A percentile compares a stretch with the other conserved stretches of the same genome.
phyloP scores from a whole-genome alignment of 805 yeast genomes.

The Suhomyces sp. region DNA sequence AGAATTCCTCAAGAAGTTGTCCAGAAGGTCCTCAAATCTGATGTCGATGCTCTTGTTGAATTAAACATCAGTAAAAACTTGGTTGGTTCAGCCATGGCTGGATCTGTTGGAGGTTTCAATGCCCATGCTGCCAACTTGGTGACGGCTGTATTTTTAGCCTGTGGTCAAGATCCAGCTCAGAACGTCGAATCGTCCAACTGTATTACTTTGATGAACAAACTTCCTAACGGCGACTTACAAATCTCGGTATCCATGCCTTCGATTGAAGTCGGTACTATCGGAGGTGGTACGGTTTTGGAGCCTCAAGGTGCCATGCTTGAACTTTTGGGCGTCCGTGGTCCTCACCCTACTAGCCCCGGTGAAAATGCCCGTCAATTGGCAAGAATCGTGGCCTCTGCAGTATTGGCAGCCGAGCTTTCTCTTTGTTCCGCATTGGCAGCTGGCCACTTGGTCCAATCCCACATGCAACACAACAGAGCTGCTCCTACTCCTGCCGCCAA shows the following conservation, averaged over 20 bases:
- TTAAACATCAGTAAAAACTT: constrained; percentile 85
- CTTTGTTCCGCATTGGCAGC: constrained; percentile 96
- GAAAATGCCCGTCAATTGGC: constrained; percentile 93
- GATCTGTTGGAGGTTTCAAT: constrained; percentile 95
- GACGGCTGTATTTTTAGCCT: constrained; percentile 90
- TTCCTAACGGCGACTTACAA: constrained; percentile 68
- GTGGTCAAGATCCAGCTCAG: constrained; percentile 99
- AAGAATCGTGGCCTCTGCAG: constrained; percentile 87
- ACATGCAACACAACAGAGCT: constrained; percentile 91
- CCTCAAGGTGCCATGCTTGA: constrained; percentile 98
- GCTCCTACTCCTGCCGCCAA: constrained; percentile 40
- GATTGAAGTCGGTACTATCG: constrained; percentile 97
- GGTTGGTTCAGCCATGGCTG: constrained; percentile 98
- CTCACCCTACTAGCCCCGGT: constrained; percentile 92
- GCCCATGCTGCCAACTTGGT: constrained; percentile 98
- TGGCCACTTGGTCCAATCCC: constrained; percentile 96
- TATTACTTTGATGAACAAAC: constrained; percentile 89
- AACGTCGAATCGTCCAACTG: constrained; percentile 97
- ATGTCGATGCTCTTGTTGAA: constrained; percentile 88
- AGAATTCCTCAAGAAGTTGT: constrained; percentile 81
- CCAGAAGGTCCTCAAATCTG: constrained; percentile 78
- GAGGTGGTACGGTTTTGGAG: constrained; percentile 97
- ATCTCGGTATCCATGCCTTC: constrained; percentile 99
- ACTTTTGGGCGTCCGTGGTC: constrained; percentile 90
- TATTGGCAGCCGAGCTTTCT: constrained; percentile 93